Base-by-base conservation (phyloP, 1,284 basidiomycete genomes). In the Microbotryum violaceum region DNA sequence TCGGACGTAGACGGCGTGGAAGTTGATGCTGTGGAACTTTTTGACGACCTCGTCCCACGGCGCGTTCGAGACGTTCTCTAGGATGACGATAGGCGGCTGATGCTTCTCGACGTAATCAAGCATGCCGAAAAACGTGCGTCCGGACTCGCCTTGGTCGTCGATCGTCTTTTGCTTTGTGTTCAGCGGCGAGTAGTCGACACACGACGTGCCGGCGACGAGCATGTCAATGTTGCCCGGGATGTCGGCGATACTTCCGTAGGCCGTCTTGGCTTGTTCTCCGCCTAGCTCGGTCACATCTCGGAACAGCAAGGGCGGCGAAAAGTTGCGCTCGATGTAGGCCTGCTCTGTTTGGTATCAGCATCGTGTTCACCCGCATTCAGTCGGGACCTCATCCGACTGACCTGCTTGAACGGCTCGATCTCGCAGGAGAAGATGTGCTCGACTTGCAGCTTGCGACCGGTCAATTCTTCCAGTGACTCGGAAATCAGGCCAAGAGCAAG, bases 351-450 rank as follows among this genome's bases (percentile, higher is more conserved):
- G 12, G 16, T 4, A 9, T 9, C 33, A 20, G 18, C 12, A 52
- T 42, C 25, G 31, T 42, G 46, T 49, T 9, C 12, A 16, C 12
- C 6, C 12, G 16, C 37, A 5, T 42, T 42, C 37, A 1, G 12
- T 14, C 54, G 6, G 21, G 27, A 33, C 14, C 2, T 10, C 10
- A 14, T 27, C 9, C 45, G 23, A 42, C 58, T 48, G 5, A 27
- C 92, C 75, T 97, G 92, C 76, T 97, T 97, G 82, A 93, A 97
- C 2, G 93, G 92, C 74, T 96, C 93, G 66, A 97, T 96, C 77
- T 97, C 92, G 76, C 92, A 96, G 0, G 92, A 96, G 76, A 97
- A 97, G 57, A 96, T 90, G 75, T 97, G 93, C 71, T 94, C 86
- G 64, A 92, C 79, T 44, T 86, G 81, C 54, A 96, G 78, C 1